Conservation (phyloP, 192 early-diverging fungal species). For the Coemansia sp. region DNA sequence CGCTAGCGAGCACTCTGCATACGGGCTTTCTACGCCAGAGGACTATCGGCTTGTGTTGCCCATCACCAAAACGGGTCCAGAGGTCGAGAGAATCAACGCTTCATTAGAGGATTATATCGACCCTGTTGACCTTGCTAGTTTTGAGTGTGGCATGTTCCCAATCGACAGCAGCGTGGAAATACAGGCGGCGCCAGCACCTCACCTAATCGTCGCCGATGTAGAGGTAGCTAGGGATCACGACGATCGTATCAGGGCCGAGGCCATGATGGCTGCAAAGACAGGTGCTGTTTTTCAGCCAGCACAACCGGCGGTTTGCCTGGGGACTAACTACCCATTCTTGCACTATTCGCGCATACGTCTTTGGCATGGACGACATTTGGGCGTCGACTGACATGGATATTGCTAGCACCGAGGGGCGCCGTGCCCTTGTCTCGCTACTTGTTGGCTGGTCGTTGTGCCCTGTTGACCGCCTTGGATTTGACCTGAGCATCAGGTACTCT, state of each 20-base stretch:
- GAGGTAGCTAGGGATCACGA: neutral
- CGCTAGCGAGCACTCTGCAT: neutral
- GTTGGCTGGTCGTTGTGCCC: slow-evolving; percentile 19
- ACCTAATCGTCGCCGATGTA: neutral
- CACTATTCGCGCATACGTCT: neutral
- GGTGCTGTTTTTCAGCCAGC: slow-evolving; percentile 5
- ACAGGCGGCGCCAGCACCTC: neutral
- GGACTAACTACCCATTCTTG: neutral
- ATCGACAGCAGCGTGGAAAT: neutral
- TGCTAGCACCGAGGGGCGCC: neutral
- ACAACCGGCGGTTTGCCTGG: slow-evolving; percentile 18
- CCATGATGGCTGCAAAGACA: neutral
- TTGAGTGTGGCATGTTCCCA: neutral
- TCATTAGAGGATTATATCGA: neutral
- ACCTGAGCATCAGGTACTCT: neutral
- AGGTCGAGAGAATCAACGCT: neutral
- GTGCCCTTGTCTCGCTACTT: neutral
- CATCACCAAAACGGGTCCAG: neutral
- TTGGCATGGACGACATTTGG: neutral
- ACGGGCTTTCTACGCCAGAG: neutral
- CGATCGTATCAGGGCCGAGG: neutral
- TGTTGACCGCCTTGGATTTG: slow-evolving; percentile 8
- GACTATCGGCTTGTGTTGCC: neutral
- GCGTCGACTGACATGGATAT: neutral
- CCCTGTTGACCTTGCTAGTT: neutral